These are phyloP conservation scores for Coffea canephora DNA, from an alignment of 257 asterid genomes.

Conservation along the genomic window DNA sequence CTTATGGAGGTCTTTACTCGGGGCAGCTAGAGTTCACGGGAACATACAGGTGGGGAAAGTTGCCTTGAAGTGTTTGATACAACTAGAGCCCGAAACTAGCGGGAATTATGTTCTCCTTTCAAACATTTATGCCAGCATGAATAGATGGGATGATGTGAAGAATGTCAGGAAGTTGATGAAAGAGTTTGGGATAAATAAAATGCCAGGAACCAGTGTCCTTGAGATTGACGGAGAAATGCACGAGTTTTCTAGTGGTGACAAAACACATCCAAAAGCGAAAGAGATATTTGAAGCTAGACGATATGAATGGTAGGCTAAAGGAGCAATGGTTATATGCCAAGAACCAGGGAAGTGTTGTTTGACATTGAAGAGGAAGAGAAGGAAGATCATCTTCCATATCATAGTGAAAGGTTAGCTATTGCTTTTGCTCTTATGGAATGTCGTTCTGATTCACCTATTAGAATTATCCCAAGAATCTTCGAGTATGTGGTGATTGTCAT, in stretches of 20 bases:
- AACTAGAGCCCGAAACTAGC: constrained; percentile 54
- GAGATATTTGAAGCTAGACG: constrained; percentile 53
- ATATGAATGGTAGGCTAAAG: constrained; percentile 46
- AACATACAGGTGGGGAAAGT: constrained; percentile 46
- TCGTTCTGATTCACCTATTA: constrained; percentile 34
- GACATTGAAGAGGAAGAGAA: constrained; percentile 75
- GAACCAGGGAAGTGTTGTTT: constrained; percentile 58
- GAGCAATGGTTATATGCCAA: constrained; percentile 49
- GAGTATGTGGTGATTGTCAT: constrained; percentile 66
- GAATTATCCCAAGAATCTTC: constrained; percentile 62
- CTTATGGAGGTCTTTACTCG: constrained; percentile 62
- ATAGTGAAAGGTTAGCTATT: constrained; percentile 62
- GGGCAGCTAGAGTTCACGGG: constrained; percentile 65
- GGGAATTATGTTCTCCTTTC: constrained; percentile 70
- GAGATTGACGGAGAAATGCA: constrained; percentile 59
- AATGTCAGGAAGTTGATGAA: constrained; percentile 54
- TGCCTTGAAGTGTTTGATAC: constrained; percentile 39
- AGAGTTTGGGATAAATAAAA: constrained; percentile 45
- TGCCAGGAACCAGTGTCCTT: constrained; percentile 55
- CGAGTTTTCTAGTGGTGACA: constrained; percentile 59
- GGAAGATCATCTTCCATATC: constrained; percentile 51
- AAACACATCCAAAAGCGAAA: constrained; percentile 39
- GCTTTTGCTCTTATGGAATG: constrained; percentile 56
- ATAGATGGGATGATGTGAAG: constrained; percentile 60
- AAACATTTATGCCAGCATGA: constrained; percentile 51